phyloP scores from a whole-genome alignment of 345 rosid genomes.

The Arabis hirsuta region DNA sequence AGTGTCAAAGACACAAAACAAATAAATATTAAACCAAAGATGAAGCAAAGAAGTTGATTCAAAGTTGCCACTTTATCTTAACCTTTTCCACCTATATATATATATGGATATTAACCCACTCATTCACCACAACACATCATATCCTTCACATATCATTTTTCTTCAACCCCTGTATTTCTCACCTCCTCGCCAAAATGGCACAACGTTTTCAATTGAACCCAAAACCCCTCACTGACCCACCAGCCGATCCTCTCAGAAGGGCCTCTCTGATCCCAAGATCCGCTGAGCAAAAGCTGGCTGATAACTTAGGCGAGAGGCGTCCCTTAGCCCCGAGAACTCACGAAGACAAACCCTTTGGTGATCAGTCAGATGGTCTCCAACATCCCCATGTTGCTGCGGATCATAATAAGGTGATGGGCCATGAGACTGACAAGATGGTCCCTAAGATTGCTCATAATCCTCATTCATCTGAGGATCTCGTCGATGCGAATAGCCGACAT shows the following conservation, averaged over 20 bases:
- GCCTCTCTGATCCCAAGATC: conserved; percentile 47
- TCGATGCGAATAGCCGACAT: conserved; percentile 33
- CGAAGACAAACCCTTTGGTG: conserved; percentile 31
- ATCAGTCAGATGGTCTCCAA: conserved; percentile 18
- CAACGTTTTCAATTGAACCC: conserved; percentile 49
- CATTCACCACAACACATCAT: conserved; percentile 33
- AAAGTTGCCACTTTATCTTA: conserved; percentile 20
- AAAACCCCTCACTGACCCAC: conserved; percentile 18
- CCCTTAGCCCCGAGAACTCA: conserved; percentile 28
- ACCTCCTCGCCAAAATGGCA: conserved; percentile 35
- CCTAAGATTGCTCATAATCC: conserved; percentile 34
- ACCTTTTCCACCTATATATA: conserved; percentile 29
- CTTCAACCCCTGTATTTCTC: conserved; percentile 16
- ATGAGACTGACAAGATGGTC: conserved; percentile 30
- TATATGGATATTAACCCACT: background rate
- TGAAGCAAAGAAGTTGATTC: conserved; percentile 85
- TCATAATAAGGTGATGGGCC: conserved; percentile 35
- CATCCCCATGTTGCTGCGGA: conserved; percentile 21
- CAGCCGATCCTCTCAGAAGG: conserved; percentile 43
- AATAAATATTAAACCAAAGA: conserved; percentile 47
- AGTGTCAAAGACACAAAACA: conserved; percentile 40
- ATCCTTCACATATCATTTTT: background rate
- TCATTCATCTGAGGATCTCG: conserved; percentile 26
- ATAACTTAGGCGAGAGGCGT: conserved; percentile 38
- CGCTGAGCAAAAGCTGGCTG: conserved; percentile 38